A percentile compares a stretch with the other conserved stretches of the same genome.
Evolutionary conservation across 2,329 filamentous ascomycete species (phyloP).

Genomic region (Drechslerella coelobrocha): DNA sequence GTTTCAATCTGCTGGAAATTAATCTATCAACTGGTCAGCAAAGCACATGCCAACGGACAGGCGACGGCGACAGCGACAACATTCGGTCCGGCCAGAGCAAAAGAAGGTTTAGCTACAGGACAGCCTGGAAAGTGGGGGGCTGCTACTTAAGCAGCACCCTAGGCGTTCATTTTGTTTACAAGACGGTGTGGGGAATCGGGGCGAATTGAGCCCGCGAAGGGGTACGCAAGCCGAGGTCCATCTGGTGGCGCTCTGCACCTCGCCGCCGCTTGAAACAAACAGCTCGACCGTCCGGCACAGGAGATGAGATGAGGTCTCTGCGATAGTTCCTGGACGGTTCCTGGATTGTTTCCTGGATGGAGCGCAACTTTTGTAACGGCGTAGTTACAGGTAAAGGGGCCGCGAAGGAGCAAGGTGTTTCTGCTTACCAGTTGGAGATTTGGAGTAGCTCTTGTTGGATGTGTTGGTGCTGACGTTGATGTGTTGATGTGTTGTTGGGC

Average conservation of each 20-base stretch:
- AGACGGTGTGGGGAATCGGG: background rate
- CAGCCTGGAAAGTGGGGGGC: no score
- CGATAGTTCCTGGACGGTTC: no score
- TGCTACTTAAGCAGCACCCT: no score
- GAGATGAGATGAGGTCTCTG: background rate
- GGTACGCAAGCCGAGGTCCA: background rate
- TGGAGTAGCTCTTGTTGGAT: no score
- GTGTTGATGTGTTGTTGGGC: background rate
- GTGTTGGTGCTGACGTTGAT: no score
- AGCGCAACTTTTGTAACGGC: no score
- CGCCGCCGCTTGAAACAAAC: background rate
- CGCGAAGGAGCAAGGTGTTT: no score
- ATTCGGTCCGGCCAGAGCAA: background rate
- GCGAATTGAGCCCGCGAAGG: background rate
- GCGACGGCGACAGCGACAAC: background rate
- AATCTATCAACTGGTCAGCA: conserved; percentile 30
- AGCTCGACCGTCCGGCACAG: no score
- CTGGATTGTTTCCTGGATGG: no score
- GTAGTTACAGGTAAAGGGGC: no score
- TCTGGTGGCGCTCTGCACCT: background rate
- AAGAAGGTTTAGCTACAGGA: conserved; percentile 3
- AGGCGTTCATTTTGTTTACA: background rate
- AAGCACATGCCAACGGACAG: conserved; percentile 32
- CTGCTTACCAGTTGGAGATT: no score
- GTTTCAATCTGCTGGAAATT: background rate